phyloP scores from a whole-genome alignment of 441 rosid genomes.

The Dalechampia spathulata region DNA sequence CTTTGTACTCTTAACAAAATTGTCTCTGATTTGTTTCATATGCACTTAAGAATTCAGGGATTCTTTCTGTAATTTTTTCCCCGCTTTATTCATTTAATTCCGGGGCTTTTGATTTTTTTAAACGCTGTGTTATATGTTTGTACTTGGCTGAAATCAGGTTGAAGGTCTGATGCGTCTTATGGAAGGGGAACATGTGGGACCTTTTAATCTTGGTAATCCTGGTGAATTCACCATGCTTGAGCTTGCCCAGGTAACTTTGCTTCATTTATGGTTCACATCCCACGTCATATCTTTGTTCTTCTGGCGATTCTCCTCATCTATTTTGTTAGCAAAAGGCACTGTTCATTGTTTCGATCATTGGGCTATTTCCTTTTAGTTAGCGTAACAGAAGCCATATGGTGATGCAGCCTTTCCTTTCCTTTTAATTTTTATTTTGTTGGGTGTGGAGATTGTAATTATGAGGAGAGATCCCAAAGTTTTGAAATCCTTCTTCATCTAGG shows the following conservation, averaged over 20 bases:
- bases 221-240: slow-evolving; percentile 99
- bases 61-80: not conserved
- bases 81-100: not conserved
- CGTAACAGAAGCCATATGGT: not conserved
- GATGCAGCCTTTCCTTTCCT: not conserved
- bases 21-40: not conserved
- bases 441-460: not conserved
- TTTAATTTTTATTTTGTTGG: not conserved
- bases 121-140: slow-evolving; percentile 5
- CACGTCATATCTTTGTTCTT: not conserved
- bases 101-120: no score
- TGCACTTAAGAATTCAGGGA: not conserved
- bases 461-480: not conserved
- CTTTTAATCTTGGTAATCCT: slow-evolving; percentile 96
- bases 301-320: no score
- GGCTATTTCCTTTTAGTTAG: not conserved
- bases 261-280: not conserved
- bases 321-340: no score
- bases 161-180: slow-evolving; percentile 93
- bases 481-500: not conserved
- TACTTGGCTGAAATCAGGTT: slow-evolving; percentile 47
- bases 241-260: slow-evolving; percentile 61
- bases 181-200: slow-evolving; percentile 96
- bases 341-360: not conserved
- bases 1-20: not conserved